A percentile compares a stretch with the other conserved stretches of the same genome.
Conservation (phyloP, 768 basidiomycete species). For the Amanita exitialis region DNA sequence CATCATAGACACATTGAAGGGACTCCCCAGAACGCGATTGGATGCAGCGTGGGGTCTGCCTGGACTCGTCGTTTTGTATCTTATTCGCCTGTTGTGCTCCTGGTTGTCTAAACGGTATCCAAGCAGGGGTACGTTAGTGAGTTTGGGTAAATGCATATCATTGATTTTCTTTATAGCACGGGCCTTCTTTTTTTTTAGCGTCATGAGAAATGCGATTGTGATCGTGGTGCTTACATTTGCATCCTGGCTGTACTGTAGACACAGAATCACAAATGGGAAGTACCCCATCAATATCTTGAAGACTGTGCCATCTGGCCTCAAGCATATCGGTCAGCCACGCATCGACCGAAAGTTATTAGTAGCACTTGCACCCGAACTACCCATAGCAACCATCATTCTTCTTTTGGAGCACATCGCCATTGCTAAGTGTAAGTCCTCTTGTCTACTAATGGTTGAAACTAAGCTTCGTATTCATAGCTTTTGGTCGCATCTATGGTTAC, state of each 20-base stretch:
- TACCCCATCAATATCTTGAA: conserved; percentile 81
- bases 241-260: conserved; percentile 75
- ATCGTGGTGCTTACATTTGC: conserved; percentile 80
- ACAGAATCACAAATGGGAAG: conserved; percentile 48
- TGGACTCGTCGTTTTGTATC: conserved; percentile 61
- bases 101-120: conserved; percentile 49
- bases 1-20: conserved; percentile 89
- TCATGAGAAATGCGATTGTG: conserved; percentile 80
- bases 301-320: conserved; percentile 78
- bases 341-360: conserved; percentile 37
- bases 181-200: conserved; percentile 67
- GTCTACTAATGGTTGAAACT: background rate
- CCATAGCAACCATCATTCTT: conserved; percentile 81
- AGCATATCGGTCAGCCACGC: conserved; percentile 37
- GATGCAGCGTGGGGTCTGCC: conserved; percentile 90
- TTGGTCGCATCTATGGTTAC: conserved; percentile 92
- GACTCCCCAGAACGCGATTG: conserved; percentile 54
- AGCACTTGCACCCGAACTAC: conserved; percentile 68
- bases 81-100: conserved; percentile 50
- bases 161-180: conserved; percentile 32
- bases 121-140: conserved; percentile 30
- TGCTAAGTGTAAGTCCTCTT: conserved; percentile 63
- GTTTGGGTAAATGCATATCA: conserved; percentile 9
- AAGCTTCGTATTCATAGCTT: conserved; percentile 39
- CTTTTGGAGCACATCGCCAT: conserved; percentile 96